Evolutionary conservation across 1,284 basidiomycete genomes (phyloP), one percentile per base, ranked within the genome.

Genomic region (Moniliella sp.): DNA sequence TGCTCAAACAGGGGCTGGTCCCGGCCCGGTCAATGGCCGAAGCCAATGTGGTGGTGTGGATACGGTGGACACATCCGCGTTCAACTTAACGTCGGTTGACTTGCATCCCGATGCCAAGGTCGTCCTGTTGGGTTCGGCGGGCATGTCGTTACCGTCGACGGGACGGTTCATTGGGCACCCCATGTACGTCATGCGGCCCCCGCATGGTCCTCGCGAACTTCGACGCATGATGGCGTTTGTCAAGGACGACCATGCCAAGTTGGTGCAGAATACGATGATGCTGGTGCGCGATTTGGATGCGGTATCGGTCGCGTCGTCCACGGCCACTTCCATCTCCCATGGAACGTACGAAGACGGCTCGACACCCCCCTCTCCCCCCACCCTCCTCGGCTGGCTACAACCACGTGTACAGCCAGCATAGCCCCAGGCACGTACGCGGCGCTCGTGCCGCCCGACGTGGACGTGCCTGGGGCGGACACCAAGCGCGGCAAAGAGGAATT

Each of bases 401-500:
- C n/a, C n/a, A n/a, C n/a, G n/a, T n/a, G n/a, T n/a, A n/a, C n/a
- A n/a, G n/a, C n/a, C n/a, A n/a, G n/a, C n/a, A n/a, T n/a, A n/a
- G n/a, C n/a, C n/a, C n/a, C n/a, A n/a, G n/a, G n/a, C n/a, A 23
- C 8, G n/a, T 7, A 7, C n/a, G 21, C 21, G n/a, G 21, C 7
- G n/a, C n/a, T n/a, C n/a, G 21, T 23, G 21, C 21, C 21, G n/a
- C 21, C 7, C 21, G n/a, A 7, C 21, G 7, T n/a, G 9, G 14
- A 26, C 15, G 28, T 19, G 17, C 12, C 18, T n/a, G 2, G 15
- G 13, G 15, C 3, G 2, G 27, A 21, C 3, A 25, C 21, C n/a
- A 19, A 12, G 13, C 31, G 19, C 15, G 25, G 28, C 28, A 18
- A 36, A 8, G 18, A 40, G 17, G 45, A 41, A 27, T 52, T 50